Base-by-base conservation (phyloP, 495 filamentous ascomycete species). In the Astrocystis sublimbata region DNA sequence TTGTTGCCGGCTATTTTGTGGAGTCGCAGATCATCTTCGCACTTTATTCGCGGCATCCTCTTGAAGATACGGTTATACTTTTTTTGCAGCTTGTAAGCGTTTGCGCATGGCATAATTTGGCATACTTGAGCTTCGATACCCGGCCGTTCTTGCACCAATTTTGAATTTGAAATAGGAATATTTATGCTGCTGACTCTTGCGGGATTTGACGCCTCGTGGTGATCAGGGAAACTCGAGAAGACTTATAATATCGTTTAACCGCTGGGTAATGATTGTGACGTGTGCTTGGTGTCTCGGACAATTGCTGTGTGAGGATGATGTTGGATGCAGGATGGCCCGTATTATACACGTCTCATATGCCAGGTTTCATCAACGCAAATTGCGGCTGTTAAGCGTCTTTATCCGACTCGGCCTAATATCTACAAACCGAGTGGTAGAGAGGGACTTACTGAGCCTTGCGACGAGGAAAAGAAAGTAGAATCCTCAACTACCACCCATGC, bases 1-100 rank as follows among this genome's bases (percentile, higher is more conserved):
- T 58, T 65, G 41, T 42, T 35, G 46, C 54, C 40, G 57, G 55
- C 41, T 45, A 35, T 65, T 42, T 56, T 56, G 26, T 54, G n/a
- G 56, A 58, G 42, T 58, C 38, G 61, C 61, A 41, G 52, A 62
- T 63, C 45, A 54, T 58, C 50, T 28, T 46, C 41, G 38, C 55
- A n/a, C 43, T 43, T 58, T 65, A 65, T 59, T 58, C 63, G 63
- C 67, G 67, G 68, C 63, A 61, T 70, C 59, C 57, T 52, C 45
- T 54, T n/a, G n/a, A n/a, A n/a, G 31, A 46, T 24, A 24, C 52
- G 12, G 58, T 38, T 51, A 54, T 63, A 40, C 47, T 62, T 47
- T 33, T 47, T 55, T 56, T 47, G 35, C 30, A 46, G 50, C 60
- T 49, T 42, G 56, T 62, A 31, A 21, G 51, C 41, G 60, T 62